A percentile compares a stretch with the other conserved stretches of the same genome.
Evolutionary conservation across 2,329 filamentous ascomycete species (phyloP).

Genomic region (Trichophaea hybrida): DNA sequence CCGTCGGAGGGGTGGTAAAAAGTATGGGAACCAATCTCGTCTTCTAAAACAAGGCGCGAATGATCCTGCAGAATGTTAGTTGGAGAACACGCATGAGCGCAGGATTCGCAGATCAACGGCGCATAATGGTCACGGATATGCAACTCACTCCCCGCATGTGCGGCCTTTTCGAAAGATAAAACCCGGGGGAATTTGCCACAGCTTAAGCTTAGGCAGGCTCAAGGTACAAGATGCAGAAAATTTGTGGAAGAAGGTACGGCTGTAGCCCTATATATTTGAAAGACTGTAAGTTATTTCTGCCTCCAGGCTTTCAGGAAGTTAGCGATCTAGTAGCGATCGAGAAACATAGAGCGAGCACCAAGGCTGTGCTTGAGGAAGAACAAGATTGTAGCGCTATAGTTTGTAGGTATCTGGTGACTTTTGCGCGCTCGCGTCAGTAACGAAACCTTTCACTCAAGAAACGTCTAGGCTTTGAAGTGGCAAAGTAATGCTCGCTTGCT

Average conservation of each 20-base stretch:
- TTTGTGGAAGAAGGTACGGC: neutral
- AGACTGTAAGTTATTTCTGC: neutral
- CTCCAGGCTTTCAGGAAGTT: neutral
- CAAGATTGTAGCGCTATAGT: neutral
- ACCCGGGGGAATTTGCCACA: neutral
- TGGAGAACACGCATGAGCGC: constrained; percentile 21
- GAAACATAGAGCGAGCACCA: neutral
- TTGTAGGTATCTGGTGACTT: neutral
- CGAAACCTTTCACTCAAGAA: neutral
- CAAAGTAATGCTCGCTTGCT: neutral
- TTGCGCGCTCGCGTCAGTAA: neutral
- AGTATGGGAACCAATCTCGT: constrained; percentile 22
- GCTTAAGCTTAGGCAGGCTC: neutral
- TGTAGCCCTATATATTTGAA: neutral
- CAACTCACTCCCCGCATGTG: constrained; percentile 3
- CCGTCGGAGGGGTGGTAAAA: constrained; percentile 17
- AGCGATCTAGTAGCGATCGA: neutral
- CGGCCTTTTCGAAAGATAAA: neutral
- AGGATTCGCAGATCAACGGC: constrained; percentile 8
- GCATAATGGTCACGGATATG: neutral
- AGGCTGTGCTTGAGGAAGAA: neutral
- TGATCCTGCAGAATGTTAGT: constrained; percentile 16
- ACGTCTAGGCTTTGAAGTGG: neutral
- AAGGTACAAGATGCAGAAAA: neutral
- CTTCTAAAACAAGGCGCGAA: constrained; percentile 20